These are phyloP conservation scores for Teunomyces aglyptinius DNA, from an alignment of 805 yeast species.

Conservation along the genomic window DNA sequence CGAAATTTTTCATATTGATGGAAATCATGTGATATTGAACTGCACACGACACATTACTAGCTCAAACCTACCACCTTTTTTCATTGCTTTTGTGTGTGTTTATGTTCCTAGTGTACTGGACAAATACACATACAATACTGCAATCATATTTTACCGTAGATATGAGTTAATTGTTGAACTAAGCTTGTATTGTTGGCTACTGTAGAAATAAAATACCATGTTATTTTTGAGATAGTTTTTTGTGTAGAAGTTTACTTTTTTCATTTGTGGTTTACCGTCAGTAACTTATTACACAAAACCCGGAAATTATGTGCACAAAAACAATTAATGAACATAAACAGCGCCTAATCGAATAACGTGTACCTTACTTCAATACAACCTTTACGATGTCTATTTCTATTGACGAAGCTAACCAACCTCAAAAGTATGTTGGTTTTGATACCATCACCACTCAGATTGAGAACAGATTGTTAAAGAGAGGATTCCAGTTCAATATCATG, in stretches of 20 bases:
- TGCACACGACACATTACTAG: neutral
- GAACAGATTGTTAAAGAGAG: constrained; percentile 83
- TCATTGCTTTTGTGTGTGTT: neutral
- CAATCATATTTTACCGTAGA: too few relatives aligned
- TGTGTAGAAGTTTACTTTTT: neutral
- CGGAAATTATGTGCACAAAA: constrained; percentile 1
- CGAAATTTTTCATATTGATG: constrained; percentile 4
- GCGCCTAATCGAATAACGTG: constrained; percentile 1
- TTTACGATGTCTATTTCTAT: constrained; percentile 14
- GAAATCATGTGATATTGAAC: constrained; percentile 4
- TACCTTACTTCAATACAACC: neutral
- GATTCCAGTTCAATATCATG: constrained; percentile 93
- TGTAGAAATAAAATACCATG: neutral
- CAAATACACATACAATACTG: too few relatives aligned
- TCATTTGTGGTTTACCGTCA: neutral
- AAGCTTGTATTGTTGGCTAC: neutral
- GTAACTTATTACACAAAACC: neutral
- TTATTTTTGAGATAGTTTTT: neutral
- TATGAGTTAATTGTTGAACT: too few relatives aligned
- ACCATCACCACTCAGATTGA: constrained; percentile 95
- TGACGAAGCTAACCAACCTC: constrained; percentile 46
- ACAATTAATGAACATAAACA: constrained; percentile 1
- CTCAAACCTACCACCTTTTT: neutral
- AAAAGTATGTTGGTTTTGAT: constrained; percentile 91
- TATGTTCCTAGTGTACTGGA: too few relatives aligned